phyloP scores from a whole-genome alignment of 2,329 filamentous ascomycete genomes.

The Colletotrichum somersetense region DNA sequence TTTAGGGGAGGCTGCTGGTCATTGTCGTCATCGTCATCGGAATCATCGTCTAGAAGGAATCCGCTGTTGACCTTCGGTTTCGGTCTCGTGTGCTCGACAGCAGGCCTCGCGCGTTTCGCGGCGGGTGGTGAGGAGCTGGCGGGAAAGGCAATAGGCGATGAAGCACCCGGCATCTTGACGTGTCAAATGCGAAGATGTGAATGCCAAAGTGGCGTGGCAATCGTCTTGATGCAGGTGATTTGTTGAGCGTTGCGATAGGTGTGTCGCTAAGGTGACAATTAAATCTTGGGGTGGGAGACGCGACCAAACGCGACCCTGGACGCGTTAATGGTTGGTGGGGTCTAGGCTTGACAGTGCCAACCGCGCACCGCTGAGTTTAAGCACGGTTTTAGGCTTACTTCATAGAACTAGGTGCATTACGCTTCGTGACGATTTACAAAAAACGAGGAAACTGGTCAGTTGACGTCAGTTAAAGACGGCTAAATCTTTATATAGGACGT shows the following conservation, averaged over 20 bases:
- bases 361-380: rapidly evolving
- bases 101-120: constrained; percentile 53
- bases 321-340: constrained; percentile 38
- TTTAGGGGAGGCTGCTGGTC: constrained; percentile 40
- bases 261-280: constrained; percentile 31
- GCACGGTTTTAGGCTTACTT: constrained; percentile 7
- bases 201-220: not conserved
- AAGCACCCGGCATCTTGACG: constrained; percentile 67
- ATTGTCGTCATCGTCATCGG: constrained; percentile 48
- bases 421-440: not conserved
- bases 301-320: constrained; percentile 37
- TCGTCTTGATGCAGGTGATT: not conserved
- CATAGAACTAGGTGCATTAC: not conserved
- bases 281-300: constrained; percentile 14
- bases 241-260: not conserved
- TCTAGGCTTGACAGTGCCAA: not conserved
- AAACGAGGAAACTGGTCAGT: not conserved
- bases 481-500: too few species aligned
- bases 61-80: constrained; percentile 54
- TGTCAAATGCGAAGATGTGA: not conserved
- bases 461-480: not conserved
- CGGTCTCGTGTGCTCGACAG: constrained; percentile 48
- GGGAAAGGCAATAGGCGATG: constrained; percentile 70
- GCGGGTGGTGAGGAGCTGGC: constrained; percentile 59
- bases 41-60: constrained; percentile 55